phyloP scores from a whole-genome alignment of 371 early-diverging fungal genomes.

The Mortierella sp. region DNA sequence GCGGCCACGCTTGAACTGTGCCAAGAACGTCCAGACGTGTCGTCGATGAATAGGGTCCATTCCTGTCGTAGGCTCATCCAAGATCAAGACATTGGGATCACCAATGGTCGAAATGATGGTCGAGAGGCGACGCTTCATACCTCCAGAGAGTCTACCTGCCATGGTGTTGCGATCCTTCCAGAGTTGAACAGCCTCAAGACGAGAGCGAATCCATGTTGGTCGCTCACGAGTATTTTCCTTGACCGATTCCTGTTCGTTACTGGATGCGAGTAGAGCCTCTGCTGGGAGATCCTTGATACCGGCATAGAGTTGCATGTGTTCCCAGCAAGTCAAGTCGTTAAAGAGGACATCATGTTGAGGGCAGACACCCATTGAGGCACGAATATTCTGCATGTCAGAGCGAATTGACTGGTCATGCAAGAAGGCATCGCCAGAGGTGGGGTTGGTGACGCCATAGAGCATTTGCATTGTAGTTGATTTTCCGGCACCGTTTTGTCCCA shows the following conservation, averaged over 20 bases:
- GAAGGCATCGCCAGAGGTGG: conserved; percentile 46
- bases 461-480: conserved; percentile 57
- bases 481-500: conserved; percentile 57
- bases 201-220: conserved; percentile 47
- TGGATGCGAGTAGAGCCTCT: conserved; percentile 24
- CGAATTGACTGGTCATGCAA: conserved; percentile 41
- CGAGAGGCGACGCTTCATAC: conserved; percentile 77
- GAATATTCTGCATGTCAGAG: conserved; percentile 44
- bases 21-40: conserved; percentile 80
- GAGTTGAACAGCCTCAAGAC: conserved; percentile 62
- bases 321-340: conserved; percentile 57
- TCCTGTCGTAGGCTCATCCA: conserved; percentile 67
- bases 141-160: conserved; percentile 57
- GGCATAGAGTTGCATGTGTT: conserved; percentile 59
- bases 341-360: conserved; percentile 61
- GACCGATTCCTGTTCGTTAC: conserved; percentile 31
- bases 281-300: conserved; percentile 58
- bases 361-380: conserved; percentile 56
- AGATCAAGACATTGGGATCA: conserved; percentile 65
- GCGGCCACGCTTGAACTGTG: conserved; percentile 75
- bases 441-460: conserved; percentile 47
- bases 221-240: conserved; percentile 46
- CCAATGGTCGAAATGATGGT: conserved; percentile 80
- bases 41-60: conserved; percentile 81
- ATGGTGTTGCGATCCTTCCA: conserved; percentile 56